Conservation (phyloP, 805 yeast species). For the Clavispora fructus region DNA sequence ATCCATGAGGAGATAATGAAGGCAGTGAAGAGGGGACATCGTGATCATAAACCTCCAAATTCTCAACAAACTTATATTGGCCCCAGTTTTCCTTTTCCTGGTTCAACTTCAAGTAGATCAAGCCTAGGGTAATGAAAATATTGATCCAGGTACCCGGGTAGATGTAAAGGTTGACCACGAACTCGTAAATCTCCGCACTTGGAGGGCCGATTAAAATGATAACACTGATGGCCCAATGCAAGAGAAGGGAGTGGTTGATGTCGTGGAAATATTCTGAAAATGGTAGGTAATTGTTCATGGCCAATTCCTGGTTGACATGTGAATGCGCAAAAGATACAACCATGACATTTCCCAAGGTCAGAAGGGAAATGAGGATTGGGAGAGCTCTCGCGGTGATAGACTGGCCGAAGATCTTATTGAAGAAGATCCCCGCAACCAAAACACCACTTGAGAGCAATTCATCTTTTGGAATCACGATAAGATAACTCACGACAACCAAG, state of each 20-base stretch:
- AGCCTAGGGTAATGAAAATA: slow-evolving; percentile 46
- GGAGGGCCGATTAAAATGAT: slow-evolving; percentile 54
- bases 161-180: slow-evolving; percentile 56
- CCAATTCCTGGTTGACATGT: slow-evolving; percentile 54
- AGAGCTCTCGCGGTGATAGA: slow-evolving; percentile 43
- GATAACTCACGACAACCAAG: slow-evolving; percentile 53
- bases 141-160: slow-evolving; percentile 63
- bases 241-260: slow-evolving; percentile 38
- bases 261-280: slow-evolving; percentile 42
- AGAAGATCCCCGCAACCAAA: slow-evolving; percentile 58
- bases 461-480: slow-evolving; percentile 46
- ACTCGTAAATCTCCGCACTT: slow-evolving; percentile 58
- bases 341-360: slow-evolving; percentile 59
- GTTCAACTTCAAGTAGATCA: slow-evolving; percentile 46
- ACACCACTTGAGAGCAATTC: slow-evolving; percentile 53
- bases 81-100: slow-evolving; percentile 39
- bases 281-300: slow-evolving; percentile 48
- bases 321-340: slow-evolving; percentile 62
- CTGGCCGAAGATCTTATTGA: slow-evolving; percentile 54
- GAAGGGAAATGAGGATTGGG: slow-evolving; percentile 54
- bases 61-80: slow-evolving; percentile 1
- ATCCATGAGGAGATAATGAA: not conserved
- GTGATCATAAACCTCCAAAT: not conserved
- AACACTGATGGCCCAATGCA: slow-evolving; percentile 56
- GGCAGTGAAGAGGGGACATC: not conserved